phyloP scores from a whole-genome alignment of 805 yeast species.

The Maudiozyma pseudohumilis region DNA sequence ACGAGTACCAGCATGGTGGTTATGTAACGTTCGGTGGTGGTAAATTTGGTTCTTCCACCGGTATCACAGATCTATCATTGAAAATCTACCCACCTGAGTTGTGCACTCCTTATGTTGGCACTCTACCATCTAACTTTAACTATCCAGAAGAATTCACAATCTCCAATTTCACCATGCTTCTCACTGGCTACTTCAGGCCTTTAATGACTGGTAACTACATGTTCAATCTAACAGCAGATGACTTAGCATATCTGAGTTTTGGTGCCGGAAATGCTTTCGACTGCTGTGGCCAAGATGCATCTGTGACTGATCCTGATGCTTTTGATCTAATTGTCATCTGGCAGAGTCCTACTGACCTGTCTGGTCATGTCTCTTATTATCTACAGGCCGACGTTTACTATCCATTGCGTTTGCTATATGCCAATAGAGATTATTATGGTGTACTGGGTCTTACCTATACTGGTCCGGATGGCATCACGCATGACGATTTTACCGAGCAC shows the following conservation, averaged over 20 bases:
- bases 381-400: slow-evolving; percentile 7
- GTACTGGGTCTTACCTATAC: slow-evolving; percentile 1
- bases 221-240: slow-evolving; percentile 25
- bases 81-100: background rate
- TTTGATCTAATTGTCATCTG: slow-evolving; percentile 3
- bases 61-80: background rate
- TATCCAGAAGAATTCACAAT: background rate
- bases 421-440: slow-evolving; percentile 7
- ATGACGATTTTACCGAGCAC: background rate
- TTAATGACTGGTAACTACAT: slow-evolving; percentile 25
- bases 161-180: slow-evolving; percentile 18
- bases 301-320: background rate
- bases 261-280: slow-evolving; percentile 26
- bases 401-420: slow-evolving; percentile 15
- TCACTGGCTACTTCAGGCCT: slow-evolving; percentile 26
- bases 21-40: background rate
- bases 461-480: slow-evolving; percentile 4
- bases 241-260: slow-evolving; percentile 16
- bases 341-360: background rate
- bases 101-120: background rate
- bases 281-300: background rate
- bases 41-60: background rate
- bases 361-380: background rate
- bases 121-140: background rate
- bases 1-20: background rate